Conservation (phyloP, 805 yeast species). For the Candida sphagnicola region DNA sequence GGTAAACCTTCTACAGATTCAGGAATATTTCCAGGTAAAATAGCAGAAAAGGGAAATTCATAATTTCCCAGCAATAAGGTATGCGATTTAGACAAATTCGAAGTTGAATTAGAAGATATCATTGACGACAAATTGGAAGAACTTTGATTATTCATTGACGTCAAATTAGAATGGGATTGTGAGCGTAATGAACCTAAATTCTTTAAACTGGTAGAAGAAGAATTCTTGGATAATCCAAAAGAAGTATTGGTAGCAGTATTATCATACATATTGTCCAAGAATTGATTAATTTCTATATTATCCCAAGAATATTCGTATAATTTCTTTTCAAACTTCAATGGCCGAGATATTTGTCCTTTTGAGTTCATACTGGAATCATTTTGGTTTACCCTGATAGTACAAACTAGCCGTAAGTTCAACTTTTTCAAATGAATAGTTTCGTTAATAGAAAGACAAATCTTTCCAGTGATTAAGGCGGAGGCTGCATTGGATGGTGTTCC, state of each 20-base stretch:
- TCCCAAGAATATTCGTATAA: conserved; percentile 82
- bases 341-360: conserved; percentile 44
- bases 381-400: conserved; percentile 65
- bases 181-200: conserved; percentile 30
- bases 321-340: conserved; percentile 52
- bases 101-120: conserved; percentile 4
- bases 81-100: conserved; percentile 20
- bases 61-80: conserved; percentile 71
- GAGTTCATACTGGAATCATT: conserved; percentile 48
- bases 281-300: conserved; percentile 50
- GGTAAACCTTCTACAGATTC: conserved; percentile 91
- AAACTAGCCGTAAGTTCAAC: conserved; percentile 60
- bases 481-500: conserved; percentile 79
- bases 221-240: conserved; percentile 33
- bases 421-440: conserved; percentile 73
- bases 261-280: conserved; percentile 28
- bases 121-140: conserved; percentile 5
- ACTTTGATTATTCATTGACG: neutral
- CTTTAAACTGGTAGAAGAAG: conserved; percentile 43
- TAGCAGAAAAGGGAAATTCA: conserved; percentile 83
- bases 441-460: conserved; percentile 65
- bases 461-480: conserved; percentile 72
- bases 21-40: conserved; percentile 78
- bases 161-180: conserved; percentile 28
- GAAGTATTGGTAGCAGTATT: conserved; percentile 13